phyloP scores from a whole-genome alignment of 2,329 filamentous ascomycete genomes.

The Ceratocystiopsis sp. region DNA sequence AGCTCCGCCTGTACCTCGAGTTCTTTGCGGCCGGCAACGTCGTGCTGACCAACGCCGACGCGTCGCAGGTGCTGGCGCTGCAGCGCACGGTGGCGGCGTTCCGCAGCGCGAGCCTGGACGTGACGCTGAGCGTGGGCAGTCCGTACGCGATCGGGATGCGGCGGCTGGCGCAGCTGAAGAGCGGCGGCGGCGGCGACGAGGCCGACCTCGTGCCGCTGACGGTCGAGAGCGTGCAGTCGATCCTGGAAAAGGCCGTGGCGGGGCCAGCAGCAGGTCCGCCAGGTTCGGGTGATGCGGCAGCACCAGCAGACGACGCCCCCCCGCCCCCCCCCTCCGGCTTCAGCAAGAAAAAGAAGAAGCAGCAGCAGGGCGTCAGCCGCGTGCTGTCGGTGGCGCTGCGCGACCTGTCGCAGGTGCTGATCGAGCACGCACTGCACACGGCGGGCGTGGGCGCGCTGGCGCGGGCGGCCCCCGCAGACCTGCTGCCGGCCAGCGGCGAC shows the following conservation, averaged over 20 bases:
- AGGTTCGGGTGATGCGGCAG: too few species aligned
- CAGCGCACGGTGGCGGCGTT: conserved; percentile 30
- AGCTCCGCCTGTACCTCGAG: conserved; percentile 75
- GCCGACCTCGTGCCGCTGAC: conserved; percentile 58
- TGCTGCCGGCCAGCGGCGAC: too few species aligned
- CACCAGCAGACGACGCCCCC: too few species aligned
- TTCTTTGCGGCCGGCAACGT: conserved; percentile 94
- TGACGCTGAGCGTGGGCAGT: conserved; percentile 9
- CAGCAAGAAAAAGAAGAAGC: conserved; percentile 48
- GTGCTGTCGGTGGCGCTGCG: conserved; percentile 70
- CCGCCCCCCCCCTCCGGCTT: not conserved
- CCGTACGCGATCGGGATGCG: conserved; percentile 38
- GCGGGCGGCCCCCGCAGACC: too few species aligned
- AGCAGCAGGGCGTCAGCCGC: conserved; percentile 63
- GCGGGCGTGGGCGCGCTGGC: conserved; percentile 53
- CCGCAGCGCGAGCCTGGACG: conserved; percentile 9
- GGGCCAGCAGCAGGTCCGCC: too few species aligned
- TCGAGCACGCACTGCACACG: conserved; percentile 64
- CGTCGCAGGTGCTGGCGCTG: conserved; percentile 68
- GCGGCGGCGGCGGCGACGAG: too few species aligned
- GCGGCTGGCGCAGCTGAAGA: conserved; percentile 79
- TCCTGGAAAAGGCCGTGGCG: conserved; percentile 47
- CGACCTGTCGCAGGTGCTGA: conserved; percentile 71
- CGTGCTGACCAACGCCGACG: conserved; percentile 70
- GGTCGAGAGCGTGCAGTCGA: conserved; percentile 50